Evolutionary conservation across 805 yeast genomes (phyloP).

Genomic region (Teunomyces funiuensis): DNA sequence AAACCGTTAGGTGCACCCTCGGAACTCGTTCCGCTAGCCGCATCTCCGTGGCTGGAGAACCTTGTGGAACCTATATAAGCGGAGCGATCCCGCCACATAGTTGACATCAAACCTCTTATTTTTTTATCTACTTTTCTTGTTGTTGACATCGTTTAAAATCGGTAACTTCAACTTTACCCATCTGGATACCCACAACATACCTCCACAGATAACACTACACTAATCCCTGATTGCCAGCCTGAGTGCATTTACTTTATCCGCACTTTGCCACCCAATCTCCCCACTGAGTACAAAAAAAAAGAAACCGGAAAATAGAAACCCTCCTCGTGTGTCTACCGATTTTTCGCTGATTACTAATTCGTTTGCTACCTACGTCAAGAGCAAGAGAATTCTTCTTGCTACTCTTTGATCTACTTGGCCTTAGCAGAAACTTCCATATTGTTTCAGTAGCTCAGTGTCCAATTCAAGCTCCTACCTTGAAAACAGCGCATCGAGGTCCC

Average conservation of each 20-base stretch:
- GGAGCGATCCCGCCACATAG: background rate
- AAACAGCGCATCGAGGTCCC: background rate
- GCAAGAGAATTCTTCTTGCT: background rate
- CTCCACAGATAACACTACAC: background rate
- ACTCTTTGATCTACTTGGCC: background rate
- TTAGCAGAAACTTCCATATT: background rate
- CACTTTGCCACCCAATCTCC: slow-evolving; percentile 4
- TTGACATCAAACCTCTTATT: background rate
- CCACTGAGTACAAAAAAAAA: background rate
- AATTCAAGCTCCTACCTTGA: background rate
- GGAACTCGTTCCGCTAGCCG: background rate
- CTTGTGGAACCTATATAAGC: background rate
- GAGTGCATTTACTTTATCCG: background rate
- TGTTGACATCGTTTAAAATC: background rate
- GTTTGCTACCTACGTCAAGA: background rate
- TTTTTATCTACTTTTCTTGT: background rate
- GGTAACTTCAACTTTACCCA: background rate
- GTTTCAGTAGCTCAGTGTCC: background rate
- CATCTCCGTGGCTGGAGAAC: background rate
- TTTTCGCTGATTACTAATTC: slow-evolving; percentile 3
- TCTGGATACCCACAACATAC: no score
- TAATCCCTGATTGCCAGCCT: background rate
- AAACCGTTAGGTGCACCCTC: background rate
- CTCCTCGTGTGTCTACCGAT: background rate
- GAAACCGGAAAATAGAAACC: background rate